Evolutionary conservation across 441 rosid genomes (phyloP).

Genomic region (Iberis amara): DNA sequence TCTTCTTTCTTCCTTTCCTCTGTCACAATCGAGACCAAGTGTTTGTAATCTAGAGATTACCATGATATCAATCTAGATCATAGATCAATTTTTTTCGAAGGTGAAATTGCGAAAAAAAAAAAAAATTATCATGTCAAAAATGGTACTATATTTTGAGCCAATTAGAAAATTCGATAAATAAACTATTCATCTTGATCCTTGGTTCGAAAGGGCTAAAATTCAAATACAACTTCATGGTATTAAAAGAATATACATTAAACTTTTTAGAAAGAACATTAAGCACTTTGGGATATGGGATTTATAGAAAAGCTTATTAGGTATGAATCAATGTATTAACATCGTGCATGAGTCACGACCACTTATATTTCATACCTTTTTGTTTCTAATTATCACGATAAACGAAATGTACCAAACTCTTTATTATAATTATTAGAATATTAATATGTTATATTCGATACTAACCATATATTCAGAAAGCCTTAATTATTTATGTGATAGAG

Average conservation of each 20-base stretch:
- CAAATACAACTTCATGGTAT: conserved; percentile 2
- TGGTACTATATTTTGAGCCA: too few species aligned
- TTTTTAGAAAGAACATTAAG: conserved; percentile 14
- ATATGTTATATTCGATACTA: conserved; percentile 17
- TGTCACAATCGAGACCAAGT: too few species aligned
- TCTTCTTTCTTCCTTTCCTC: too few species aligned
- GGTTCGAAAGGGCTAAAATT: neutral
- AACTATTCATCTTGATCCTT: conserved; percentile 3
- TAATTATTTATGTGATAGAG: conserved; percentile 24
- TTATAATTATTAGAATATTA: conserved; percentile 18
- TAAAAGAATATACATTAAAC: conserved; percentile 6
- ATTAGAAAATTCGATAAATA: too few species aligned
- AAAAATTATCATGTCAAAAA: too few species aligned
- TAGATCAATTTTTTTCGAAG: too few species aligned
- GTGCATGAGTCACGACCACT: conserved; percentile 32
- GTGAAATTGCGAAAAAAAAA: too few species aligned
- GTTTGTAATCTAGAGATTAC: too few species aligned
- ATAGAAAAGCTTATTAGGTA: conserved; percentile 30
- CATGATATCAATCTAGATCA: too few species aligned
- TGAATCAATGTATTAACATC: conserved; percentile 28
- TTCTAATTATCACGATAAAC: conserved; percentile 19
- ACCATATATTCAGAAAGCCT: conserved; percentile 25
- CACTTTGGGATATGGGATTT: conserved; percentile 26
- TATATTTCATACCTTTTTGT: conserved; percentile 17
- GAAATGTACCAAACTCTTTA: conserved; percentile 27